A percentile compares a stretch with the other conserved stretches of the same genome.
These are phyloP conservation scores for Chytriomyces sp. DNA, from an alignment of 192 early-diverging fungal genomes.

Conservation along the genomic window DNA sequence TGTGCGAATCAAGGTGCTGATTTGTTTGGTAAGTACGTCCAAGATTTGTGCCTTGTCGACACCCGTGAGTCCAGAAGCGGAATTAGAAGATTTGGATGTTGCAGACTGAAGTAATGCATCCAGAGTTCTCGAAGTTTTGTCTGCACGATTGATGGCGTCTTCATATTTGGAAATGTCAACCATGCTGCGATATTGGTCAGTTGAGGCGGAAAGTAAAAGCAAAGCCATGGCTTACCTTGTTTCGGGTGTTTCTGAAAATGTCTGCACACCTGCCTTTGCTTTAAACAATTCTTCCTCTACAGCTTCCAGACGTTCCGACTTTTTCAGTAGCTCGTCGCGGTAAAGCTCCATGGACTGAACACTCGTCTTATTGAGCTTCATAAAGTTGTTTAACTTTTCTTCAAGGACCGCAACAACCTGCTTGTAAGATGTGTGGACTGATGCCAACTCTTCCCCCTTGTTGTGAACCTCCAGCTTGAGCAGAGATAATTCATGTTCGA, in stretches of 20 bases:
- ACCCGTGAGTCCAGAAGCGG: background rate
- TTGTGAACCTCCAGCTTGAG: constrained; percentile 21
- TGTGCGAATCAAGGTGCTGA: constrained; percentile 17
- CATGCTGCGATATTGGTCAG: constrained; percentile 16
- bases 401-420: constrained; percentile 22
- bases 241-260: constrained; percentile 20
- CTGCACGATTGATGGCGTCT: constrained; percentile 26
- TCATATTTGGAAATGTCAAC: constrained; percentile 30
- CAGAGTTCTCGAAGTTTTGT: constrained; percentile 26
- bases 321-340: constrained; percentile 36
- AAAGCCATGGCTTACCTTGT: constrained; percentile 18
- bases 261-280: background rate
- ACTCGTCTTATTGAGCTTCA: constrained; percentile 30
- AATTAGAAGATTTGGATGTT: background rate
- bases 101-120: constrained; percentile 27
- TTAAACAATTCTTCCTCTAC: constrained; percentile 31
- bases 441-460: constrained; percentile 30
- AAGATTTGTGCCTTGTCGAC: constrained; percentile 19
- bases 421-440: constrained; percentile 25
- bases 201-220: background rate
- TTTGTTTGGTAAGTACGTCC: constrained; percentile 24
- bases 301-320: constrained; percentile 18
- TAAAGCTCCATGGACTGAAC: constrained; percentile 40
- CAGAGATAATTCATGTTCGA: constrained; percentile 10
- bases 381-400: constrained; percentile 31